Evolutionary conservation across 208 protist species (phyloP), one percentile per base, ranked within the genome.

Genomic region (Acanthamoeba healyi): DNA sequence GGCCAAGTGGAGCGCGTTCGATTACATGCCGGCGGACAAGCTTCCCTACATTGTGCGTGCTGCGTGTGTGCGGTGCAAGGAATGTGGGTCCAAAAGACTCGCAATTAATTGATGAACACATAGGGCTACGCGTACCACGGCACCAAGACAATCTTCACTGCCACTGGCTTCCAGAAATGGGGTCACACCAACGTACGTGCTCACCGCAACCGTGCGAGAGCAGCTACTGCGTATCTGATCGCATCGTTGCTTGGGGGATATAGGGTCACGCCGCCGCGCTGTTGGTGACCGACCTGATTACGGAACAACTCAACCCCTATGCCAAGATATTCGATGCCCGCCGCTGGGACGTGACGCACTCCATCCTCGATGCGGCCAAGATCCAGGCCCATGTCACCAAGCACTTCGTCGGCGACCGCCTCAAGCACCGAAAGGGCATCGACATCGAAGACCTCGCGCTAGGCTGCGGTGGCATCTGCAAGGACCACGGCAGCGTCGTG

Each of bases 361-460:
- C 82, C 15, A 22, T 90, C 29, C 22, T 70, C 29, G 56, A 90
- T 54, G 54, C 56, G 0, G 82, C 82, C 44, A 90, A 67, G 54
- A 72, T 90, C 34, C 82, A 90, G 56, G 82, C 82, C 5, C 46
- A 90, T 14, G 82, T 90, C 51, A 22, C 54, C 56, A 70, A 63
- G 54, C 82, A 90, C 82, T 90, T 90, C 32, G 54, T 90, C n/a
- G 82, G 51, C 51, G 82, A 90, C 24, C 46, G 82, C 54, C 34
- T 70, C 24, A 90, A 90, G 82, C 82, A 90, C 54, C 40, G 65
- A 34, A 70, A 49, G 54, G 56, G 56, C 2, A 49, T 54, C 38
- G 82, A 90, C 40, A 90, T 90, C 40, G 82, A 90, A 32, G 82
- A 90, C 38, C 82, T 90, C 36, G n/a, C 32, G 82, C 46, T 32